Evolutionary conservation across 192 early-diverging fungal genomes (phyloP).

Genomic region (Coemansia sp.): DNA sequence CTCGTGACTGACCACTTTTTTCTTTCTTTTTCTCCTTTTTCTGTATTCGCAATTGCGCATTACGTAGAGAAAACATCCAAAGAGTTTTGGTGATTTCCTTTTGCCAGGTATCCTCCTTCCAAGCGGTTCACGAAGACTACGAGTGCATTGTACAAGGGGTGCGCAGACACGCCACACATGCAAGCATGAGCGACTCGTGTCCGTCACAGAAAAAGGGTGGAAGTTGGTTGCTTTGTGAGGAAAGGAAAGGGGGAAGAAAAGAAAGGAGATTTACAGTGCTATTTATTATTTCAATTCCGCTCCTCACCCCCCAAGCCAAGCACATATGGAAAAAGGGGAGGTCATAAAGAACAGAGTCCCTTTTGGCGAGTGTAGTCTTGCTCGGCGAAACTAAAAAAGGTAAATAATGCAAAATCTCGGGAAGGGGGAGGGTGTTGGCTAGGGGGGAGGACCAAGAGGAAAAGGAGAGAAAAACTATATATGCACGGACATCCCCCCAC

Average conservation of each 20-base stretch:
- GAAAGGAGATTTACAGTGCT: not conserved
- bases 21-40: not conserved
- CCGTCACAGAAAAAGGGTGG: not conserved
- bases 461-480: slow-evolving; percentile 4
- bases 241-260: not conserved
- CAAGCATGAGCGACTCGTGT: slow-evolving; percentile 5
- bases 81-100: not conserved
- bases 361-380: not conserved
- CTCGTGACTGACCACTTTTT: not conserved
- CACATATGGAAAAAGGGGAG: not conserved
- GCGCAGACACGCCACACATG: slow-evolving; percentile 13
- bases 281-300: slow-evolving; percentile 10
- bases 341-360: slow-evolving; percentile 10
- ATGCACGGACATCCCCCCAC: not conserved
- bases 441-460: not conserved
- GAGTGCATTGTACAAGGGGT: slow-evolving; percentile 8
- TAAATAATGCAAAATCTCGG: slow-evolving; percentile 18
- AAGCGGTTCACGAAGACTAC: not conserved
- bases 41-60: slow-evolving; percentile 16
- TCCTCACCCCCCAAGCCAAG: not conserved
- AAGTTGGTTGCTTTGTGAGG: not conserved
- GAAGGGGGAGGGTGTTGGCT: not conserved
- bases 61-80: not conserved
- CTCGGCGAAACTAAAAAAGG: slow-evolving; percentile 18
- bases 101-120: slow-evolving; percentile 2